Base-by-base conservation (phyloP, 129 eudicot species). In the Centella asiatica region DNA sequence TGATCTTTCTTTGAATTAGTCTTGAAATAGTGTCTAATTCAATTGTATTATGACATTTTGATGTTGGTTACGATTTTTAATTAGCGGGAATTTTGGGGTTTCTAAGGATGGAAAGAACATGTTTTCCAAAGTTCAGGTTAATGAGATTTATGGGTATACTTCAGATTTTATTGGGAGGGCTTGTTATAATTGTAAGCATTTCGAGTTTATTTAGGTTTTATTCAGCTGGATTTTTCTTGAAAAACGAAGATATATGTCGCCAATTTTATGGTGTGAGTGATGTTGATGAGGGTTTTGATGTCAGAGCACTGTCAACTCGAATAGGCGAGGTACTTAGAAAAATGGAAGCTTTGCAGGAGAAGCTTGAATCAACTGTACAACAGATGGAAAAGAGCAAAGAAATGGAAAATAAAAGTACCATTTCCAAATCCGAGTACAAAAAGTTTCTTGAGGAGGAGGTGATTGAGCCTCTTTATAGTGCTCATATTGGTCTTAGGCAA, bases 401-500 rank as follows among this genome's bases (percentile, higher is more conserved):
- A 53, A 65, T 72, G 42, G n/a, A 53, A 29, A 74, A 53, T 24
- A 66, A 40, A 19, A 57, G 66, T 42, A 84, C 64, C 50, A 71
- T 87, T 60, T 72, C 99, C 0, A 76, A 62, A 59, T 36, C 74
- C 64, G 95, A 85, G 69, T 78, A 77, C 71, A 93, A 76, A 49
- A 85, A 69, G 37, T 93, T 77, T 59, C 27, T 93, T 13, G 85
- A 87, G 47, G 79, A 84, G 28, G 95, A 93, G 72, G 92, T 93
- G 64, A 79, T 93, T 74, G 71, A 74, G 72, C 99, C 96, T 24
- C 86, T 93, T 40, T 93, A 87, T 60, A 64, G 57, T 29, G 96
- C 99, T 57, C 99, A 93, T 13, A 93, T 93, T 11, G 75, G 86
- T 15, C 99, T 93, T 60, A 78, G 99, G 74, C 96, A 87, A 44